Conservation (phyloP, 352 stramenopile genomes). For the Pythium grandisporangium region DNA sequence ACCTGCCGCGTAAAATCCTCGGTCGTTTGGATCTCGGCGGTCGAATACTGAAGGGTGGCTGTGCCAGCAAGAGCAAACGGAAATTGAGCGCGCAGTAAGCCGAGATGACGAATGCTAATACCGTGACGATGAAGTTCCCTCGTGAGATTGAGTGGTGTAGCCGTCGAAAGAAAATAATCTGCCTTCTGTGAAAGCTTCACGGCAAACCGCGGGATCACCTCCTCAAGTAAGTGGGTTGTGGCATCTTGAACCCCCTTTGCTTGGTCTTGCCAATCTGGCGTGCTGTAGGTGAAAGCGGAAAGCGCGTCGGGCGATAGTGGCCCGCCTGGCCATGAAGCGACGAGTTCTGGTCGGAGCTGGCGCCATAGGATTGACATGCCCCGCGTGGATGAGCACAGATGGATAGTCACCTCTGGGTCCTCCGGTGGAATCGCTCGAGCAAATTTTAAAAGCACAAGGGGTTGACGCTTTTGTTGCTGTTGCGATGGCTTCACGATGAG, state of each 20-base stretch:
- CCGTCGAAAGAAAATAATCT: conserved; percentile 49
- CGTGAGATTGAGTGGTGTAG: conserved; percentile 39
- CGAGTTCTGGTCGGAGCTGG: conserved; percentile 82
- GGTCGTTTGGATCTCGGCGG: conserved; percentile 59
- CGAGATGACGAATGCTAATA: conserved; percentile 87
- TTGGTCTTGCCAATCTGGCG: conserved; percentile 80
- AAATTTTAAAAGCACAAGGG: conserved; percentile 79
- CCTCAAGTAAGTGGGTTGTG: conserved; percentile 58
- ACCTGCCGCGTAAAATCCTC: conserved; percentile 81
- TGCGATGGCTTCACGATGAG: too few species aligned
- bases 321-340: conserved; percentile 26
- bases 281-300: conserved; percentile 78
- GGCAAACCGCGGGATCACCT: conserved; percentile 74
- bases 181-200: conserved; percentile 60
- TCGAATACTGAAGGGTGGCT: conserved; percentile 77
- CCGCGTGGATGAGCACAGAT: conserved; percentile 68
- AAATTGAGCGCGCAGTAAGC: conserved; percentile 72
- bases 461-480: conserved; percentile 25
- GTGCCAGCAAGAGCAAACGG: conserved; percentile 63
- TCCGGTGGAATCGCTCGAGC: conserved; percentile 81
- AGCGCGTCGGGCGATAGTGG: conserved; percentile 81
- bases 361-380: conserved; percentile 91
- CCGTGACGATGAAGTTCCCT: conserved; percentile 84
- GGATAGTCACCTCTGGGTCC: conserved; percentile 67
- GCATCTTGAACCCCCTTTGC: conserved; percentile 52